Conservation (phyloP, 345 rosid genomes). For the Angophora floribunda region DNA sequence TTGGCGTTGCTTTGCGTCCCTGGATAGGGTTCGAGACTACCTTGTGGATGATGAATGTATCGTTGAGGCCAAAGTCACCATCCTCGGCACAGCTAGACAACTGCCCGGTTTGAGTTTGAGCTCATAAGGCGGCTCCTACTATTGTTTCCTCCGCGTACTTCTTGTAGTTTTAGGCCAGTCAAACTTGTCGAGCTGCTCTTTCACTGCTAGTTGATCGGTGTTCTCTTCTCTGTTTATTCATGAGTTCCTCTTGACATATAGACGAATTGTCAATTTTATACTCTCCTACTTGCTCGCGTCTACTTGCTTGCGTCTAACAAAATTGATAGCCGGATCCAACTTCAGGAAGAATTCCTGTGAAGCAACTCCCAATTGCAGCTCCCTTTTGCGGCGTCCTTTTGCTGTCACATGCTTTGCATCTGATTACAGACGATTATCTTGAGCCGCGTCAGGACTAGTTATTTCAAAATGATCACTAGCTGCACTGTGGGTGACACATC, state of each 20-base stretch:
- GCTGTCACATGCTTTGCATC: neutral
- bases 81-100: neutral
- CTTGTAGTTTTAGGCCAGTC: neutral
- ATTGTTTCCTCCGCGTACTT: neutral
- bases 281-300: neutral
- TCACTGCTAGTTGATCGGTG: neutral
- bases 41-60: neutral
- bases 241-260: neutral
- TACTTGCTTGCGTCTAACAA: neutral
- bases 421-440: neutral
- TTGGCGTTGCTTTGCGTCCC: neutral
- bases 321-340: neutral
- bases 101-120: neutral
- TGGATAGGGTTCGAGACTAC: neutral
- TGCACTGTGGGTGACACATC: neutral
- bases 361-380: neutral
- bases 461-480: neutral
- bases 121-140: neutral
- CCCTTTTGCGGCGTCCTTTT: neutral
- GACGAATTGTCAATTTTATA: neutral
- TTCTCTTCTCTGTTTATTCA: neutral
- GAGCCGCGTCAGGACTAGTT: neutral
- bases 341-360: neutral
- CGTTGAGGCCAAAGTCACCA: neutral
- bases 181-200: neutral